A percentile compares a stretch with the other conserved stretches of the same genome.
Evolutionary conservation across 1,284 basidiomycete genomes (phyloP).

Genomic region (Puccinia sorghi): DNA sequence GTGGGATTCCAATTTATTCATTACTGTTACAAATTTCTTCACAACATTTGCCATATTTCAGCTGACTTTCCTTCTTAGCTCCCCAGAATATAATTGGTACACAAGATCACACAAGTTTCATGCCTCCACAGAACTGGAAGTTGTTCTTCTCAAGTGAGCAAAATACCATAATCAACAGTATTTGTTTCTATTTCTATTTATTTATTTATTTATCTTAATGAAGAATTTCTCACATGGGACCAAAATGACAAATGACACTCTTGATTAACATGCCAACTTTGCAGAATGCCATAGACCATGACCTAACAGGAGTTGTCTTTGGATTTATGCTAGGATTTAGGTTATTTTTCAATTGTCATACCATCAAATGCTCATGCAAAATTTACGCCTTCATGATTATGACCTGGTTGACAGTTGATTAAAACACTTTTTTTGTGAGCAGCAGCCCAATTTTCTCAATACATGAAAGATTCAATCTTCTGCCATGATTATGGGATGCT

Average conservation of each 20-base stretch:
- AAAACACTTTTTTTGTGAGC: too few species aligned
- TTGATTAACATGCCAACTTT: background rate
- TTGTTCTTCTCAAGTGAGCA: background rate
- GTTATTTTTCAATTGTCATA: constrained; percentile 16
- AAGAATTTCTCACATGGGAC: background rate
- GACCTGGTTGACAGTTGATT: constrained; percentile 18
- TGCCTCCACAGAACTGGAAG: background rate
- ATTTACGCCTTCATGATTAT: constrained; percentile 12
- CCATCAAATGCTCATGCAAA: background rate
- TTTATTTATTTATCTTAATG: background rate
- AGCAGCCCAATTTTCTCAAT: too few species aligned
- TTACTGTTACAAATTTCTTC: constrained; percentile 32
- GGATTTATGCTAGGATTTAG: constrained; percentile 17
- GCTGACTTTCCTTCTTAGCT: background rate
- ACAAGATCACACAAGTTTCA: background rate
- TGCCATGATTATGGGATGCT: too few species aligned
- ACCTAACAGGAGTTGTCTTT: constrained; percentile 9
- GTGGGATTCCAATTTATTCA: constrained; percentile 29
- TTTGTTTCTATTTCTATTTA: background rate
- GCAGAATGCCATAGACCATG: constrained; percentile 12
- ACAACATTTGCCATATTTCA: background rate
- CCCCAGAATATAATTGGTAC: background rate
- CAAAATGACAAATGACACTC: background rate
- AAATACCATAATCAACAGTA: background rate
- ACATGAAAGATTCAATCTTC: too few species aligned